Conservation (phyloP, 768 basidiomycete genomes). For the Termitomyces sp. region DNA sequence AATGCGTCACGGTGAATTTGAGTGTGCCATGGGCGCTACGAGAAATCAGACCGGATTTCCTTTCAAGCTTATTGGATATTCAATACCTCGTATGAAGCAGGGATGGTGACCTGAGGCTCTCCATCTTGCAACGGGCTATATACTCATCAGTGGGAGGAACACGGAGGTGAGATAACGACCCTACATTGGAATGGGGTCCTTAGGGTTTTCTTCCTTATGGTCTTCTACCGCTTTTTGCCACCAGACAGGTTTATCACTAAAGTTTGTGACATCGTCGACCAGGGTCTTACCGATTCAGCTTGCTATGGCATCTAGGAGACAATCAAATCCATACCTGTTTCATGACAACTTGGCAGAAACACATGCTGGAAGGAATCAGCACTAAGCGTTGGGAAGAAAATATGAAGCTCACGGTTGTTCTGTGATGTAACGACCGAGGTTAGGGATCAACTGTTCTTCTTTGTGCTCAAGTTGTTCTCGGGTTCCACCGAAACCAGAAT, state of each 20-base stretch:
- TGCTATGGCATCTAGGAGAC: neutral
- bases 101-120: slow-evolving; percentile 1
- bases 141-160: neutral
- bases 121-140: neutral
- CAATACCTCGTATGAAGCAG: slow-evolving; percentile 1
- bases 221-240: neutral
- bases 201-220: neutral
- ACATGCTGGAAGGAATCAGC: neutral
- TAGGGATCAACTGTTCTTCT: neutral
- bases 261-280: neutral
- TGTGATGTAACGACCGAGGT: slow-evolving; percentile 1
- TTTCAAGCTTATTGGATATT: no score
- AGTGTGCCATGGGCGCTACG: slow-evolving; percentile 27
- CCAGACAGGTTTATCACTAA: neutral
- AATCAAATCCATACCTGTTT: neutral
- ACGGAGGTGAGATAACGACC: neutral
- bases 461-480: neutral
- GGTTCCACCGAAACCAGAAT: neutral
- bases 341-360: neutral
- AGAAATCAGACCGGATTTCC: neutral
- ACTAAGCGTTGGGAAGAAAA: neutral
- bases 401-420: slow-evolving; percentile 1
- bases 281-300: neutral
- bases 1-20: slow-evolving; percentile 36
- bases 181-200: neutral